Percentiles rank a stretch among this genome's conserved stretches.
These are phyloP conservation scores for Botrytis hyacinthi DNA, from an alignment of 2,329 filamentous ascomycete species.

Conservation along the genomic window DNA sequence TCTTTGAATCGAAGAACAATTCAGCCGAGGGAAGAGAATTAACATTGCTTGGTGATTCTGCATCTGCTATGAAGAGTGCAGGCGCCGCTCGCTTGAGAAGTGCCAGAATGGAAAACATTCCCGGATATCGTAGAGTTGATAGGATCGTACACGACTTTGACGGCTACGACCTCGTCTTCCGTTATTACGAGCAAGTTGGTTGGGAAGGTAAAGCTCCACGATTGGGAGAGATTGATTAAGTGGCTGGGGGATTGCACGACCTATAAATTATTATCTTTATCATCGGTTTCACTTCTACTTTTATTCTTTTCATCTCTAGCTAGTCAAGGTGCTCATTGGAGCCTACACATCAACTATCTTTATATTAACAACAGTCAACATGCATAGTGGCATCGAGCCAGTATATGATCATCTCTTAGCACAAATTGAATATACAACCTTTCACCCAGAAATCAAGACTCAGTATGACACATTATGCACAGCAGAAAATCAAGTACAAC, in stretches of 20 bases:
- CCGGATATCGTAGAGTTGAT: slow-evolving; percentile 85
- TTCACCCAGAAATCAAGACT: not conserved
- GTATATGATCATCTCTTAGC: not conserved
- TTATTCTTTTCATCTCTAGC: slow-evolving; percentile 9
- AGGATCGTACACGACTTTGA: slow-evolving; percentile 97
- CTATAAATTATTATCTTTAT: not conserved
- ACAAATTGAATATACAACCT: not conserved
- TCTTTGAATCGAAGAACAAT: slow-evolving; percentile 82
- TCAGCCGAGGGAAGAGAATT: slow-evolving; percentile 33
- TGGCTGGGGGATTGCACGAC: not conserved
- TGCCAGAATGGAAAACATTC: slow-evolving; percentile 65
- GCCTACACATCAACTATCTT: not conserved
- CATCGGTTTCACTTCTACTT: not conserved
- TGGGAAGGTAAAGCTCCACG: slow-evolving; percentile 48
- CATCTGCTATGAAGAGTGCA: slow-evolving; percentile 41
- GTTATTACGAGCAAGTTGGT: slow-evolving; percentile 90
- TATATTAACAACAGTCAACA: not conserved
- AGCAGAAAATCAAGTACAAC: not conserved
- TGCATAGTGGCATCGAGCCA: not conserved
- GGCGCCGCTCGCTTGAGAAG: slow-evolving; percentile 45
- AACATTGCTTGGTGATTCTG: slow-evolving; percentile 39
- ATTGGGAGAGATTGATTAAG: slow-evolving; percentile 36
- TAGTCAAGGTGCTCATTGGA: not conserved
- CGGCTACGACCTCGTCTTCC: slow-evolving; percentile 94
- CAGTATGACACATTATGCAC: slow-evolving; percentile 20